Base-by-base conservation (phyloP, 495 filamentous ascomycete species). In the Hyaloscypha finlandica region DNA sequence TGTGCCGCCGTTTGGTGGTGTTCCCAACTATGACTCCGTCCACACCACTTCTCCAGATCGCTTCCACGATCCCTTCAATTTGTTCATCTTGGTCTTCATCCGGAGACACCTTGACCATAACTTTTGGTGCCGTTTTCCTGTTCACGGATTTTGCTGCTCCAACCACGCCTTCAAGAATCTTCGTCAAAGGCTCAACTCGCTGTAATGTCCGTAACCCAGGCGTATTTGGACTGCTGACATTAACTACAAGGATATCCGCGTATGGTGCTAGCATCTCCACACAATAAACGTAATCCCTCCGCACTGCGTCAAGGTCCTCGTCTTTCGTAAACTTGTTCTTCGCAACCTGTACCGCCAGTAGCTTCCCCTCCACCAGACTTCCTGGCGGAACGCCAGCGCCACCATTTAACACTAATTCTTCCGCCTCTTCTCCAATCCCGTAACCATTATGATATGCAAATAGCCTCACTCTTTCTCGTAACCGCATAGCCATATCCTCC, bases 21-120 rank as follows among this genome's bases (percentile, higher is more conserved):
- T 99, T 99, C 0, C 93, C 94, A n/a, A 99, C 94, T 71, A 98
- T 96, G 5, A 99, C 88, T 0, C 95, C 95, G 67, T 96, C 92
- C 5, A 97, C 92, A 11, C 93, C 93, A 53, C 90, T 89, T 51
- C 83, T 83, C 84, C 88, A 90, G 42, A 97, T 88, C 0, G 95
- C 95, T 58, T 92, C 84, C 69, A 92, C 94, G 57, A 97, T 96
- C 4, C 93, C 95, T 29, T 85, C 81, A 62, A 99, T 85, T 71
- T 97, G 91, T 53, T 86, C 84, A 45, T 92, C 85, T 5, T 87
- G 83, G 73, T 97, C 93, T 80, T 97, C 94, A 66, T 99, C 95
- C 1, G 95, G 95, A 65, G 91, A 94, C 35, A 97, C 93, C 81
- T 99, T 99, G 61, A 99, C 95, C 89, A 98, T 96, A 33, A 98